Base-by-base conservation (phyloP, 2,329 filamentous ascomycete species). In the Microdochium paspali region DNA sequence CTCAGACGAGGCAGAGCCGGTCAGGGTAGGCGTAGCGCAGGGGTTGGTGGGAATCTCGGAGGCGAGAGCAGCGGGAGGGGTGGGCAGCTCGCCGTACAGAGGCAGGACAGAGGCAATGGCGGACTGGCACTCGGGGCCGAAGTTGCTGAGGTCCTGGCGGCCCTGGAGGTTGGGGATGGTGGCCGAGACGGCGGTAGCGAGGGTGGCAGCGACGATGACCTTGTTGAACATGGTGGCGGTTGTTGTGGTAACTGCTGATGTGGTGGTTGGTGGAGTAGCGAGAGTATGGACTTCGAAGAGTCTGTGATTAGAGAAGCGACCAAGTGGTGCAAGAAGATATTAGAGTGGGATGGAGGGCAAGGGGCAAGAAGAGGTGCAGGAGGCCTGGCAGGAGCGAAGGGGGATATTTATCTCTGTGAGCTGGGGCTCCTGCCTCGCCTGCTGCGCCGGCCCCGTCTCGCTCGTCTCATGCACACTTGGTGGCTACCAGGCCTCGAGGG, bases 11-110 rank as follows among this genome's bases (percentile, higher is more conserved):
- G 51, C 49, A 31, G 48, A 44, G 49, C 57, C 57, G 24, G 53
- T 56, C 47, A 59, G 50, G 3, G 44, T 40, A 1, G 55, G 54
- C 0, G 53, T 47, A 25, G 44, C 52, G 48, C 58, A 61, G 13
- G 58, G 55, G 47, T 59, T 52, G 13, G 49, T 24, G 35, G 51
- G 49, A 21, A 51, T 24, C 18, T 40, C 49, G 23, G 44, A 47
- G 20, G 49, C 6, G 12, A 60, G 46, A 10, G 51, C 52, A 13
- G 53, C 30, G 2, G 58, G 51, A 5, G 54, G 54, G 24, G 50
- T 55, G 10, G 57, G 56, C 40, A 50, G 45, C 21, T 47, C 43
- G 4, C 20, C 13, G 49, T 54, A 55, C n/a, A 58, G 15, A 3
- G 56, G 53, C 39, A 50, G 13, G 3, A 55, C 44, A 1, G 28